Percentiles rank a stretch among this genome's conserved stretches.
phyloP scores from a whole-genome alignment of 805 yeast genomes.

The Candida lessepsii region DNA sequence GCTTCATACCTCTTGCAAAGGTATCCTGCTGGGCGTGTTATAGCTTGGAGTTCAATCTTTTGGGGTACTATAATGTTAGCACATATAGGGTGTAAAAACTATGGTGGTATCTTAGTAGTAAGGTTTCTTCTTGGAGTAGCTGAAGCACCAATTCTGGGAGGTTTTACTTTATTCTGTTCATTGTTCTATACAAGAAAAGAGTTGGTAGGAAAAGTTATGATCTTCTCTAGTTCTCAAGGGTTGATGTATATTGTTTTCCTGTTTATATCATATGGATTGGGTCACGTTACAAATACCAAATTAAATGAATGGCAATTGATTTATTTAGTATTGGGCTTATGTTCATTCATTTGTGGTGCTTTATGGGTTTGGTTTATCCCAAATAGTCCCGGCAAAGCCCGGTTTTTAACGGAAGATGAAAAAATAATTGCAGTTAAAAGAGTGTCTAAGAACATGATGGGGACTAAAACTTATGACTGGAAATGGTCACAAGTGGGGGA shows the following conservation, averaged over 20 bases:
- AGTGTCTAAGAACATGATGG: conserved; percentile 14
- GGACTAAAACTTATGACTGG: conserved; percentile 26
- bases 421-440: conserved; percentile 21
- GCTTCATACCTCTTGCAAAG: conserved; percentile 19
- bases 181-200: conserved; percentile 32
- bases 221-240: conserved; percentile 26
- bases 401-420: conserved; percentile 31
- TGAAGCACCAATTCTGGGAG: conserved; percentile 36
- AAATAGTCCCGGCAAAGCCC: conserved; percentile 26
- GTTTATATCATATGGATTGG: conserved; percentile 21
- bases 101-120: conserved; percentile 30
- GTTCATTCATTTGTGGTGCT: conserved; percentile 18
- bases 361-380: conserved; percentile 17
- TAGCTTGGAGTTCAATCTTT: conserved; percentile 14
- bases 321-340: conserved; percentile 18
- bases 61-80: conserved; percentile 22
- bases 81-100: conserved; percentile 30
- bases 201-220: conserved; percentile 27
- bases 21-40: conserved; percentile 17
- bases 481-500: conserved; percentile 35
- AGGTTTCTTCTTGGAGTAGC: conserved; percentile 38
- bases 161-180: conserved; percentile 32
- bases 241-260: conserved; percentile 22
- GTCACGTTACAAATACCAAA: conserved; percentile 23
- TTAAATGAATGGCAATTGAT: conserved; percentile 26